A percentile compares a stretch with the other conserved stretches of the same genome.
These are phyloP conservation scores for Bruguiera gymnorhiza DNA, from an alignment of 345 rosid genomes.

Conservation along the genomic window DNA sequence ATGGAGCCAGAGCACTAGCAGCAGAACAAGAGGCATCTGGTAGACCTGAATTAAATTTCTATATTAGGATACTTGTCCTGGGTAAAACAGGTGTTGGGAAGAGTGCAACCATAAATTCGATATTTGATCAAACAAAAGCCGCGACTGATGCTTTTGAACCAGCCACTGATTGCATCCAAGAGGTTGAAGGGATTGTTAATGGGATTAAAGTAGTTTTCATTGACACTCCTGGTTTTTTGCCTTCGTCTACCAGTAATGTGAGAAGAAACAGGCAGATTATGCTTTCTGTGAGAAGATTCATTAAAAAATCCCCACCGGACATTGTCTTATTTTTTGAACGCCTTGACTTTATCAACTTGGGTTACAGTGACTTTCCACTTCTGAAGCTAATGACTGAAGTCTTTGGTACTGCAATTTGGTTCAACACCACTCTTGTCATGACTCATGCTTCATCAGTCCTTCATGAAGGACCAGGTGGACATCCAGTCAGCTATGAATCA, in stretches of 20 bases:
- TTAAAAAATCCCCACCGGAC: conserved; percentile 77
- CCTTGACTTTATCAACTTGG: conserved; percentile 59
- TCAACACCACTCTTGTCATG: conserved; percentile 82
- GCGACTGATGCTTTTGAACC: conserved; percentile 77
- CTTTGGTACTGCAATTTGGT: conserved; percentile 79
- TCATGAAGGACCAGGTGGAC: conserved; percentile 74
- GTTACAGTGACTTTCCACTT: conserved; percentile 66
- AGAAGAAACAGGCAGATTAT: conserved; percentile 73
- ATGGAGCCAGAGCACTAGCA: conserved; percentile 52
- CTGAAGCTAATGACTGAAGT: conserved; percentile 73
- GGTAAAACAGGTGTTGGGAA: conserved; percentile 98
- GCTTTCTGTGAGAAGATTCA: conserved; percentile 60
- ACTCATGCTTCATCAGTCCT: conserved; percentile 68
- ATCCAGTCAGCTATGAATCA: conserved; percentile 61
- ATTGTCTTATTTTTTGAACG: conserved; percentile 78
- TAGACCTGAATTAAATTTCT: conserved; percentile 60
- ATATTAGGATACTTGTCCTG: conserved; percentile 67
- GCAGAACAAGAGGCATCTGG: conserved; percentile 73
- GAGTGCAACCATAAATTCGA: conserved; percentile 93
- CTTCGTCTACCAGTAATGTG: conserved; percentile 44
- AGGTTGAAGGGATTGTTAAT: conserved; percentile 58
- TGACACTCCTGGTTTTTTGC: conserved; percentile 87
- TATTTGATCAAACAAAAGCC: conserved; percentile 63
- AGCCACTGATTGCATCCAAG: conserved; percentile 59
- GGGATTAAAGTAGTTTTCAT: conserved; percentile 78